A percentile compares a stretch with the other conserved stretches of the same genome.
Evolutionary conservation across 2,329 filamentous ascomycete genomes (phyloP).

Genomic region (Coniochaeta hoffmannii): DNA sequence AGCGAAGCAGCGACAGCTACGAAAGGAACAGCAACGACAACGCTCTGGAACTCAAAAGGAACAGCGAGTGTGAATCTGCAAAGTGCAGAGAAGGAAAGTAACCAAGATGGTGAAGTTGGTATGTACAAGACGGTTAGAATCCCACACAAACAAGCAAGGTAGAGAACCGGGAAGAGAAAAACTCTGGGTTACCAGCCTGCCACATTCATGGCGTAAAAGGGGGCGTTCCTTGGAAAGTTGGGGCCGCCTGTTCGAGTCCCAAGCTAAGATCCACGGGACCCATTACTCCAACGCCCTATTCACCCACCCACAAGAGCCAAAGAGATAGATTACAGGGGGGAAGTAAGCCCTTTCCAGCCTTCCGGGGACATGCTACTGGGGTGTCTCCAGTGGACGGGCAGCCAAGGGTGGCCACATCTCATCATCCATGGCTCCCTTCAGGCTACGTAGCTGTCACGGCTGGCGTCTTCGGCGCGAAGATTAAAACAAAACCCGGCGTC

Average conservation of each 20-base stretch:
- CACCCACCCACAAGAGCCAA: not conserved
- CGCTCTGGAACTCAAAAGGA: not conserved
- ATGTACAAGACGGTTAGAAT: constrained; percentile 2
- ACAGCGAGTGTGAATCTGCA: constrained; percentile 1
- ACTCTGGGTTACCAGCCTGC: constrained; percentile 1
- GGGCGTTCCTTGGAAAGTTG: not conserved
- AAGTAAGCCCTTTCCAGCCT: not conserved
- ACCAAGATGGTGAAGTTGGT: constrained; percentile 1
- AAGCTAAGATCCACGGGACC: constrained; percentile 1
- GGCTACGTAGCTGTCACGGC: too few relatives aligned
- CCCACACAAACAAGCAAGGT: not conserved
- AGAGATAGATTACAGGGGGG: not conserved
- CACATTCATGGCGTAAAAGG: constrained; percentile 1
- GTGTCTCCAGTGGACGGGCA: not conserved
- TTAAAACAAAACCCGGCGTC: not conserved
- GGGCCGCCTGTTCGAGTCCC: constrained; percentile 1
- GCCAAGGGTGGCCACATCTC: not conserved
- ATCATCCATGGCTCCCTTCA: not conserved
- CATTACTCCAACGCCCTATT: not conserved
- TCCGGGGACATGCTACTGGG: not conserved
- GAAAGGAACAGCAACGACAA: not conserved
- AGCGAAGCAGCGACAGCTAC: not conserved
- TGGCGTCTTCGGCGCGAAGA: too few relatives aligned
- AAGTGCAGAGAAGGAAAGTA: not conserved
- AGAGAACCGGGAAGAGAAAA: constrained; percentile 1